Evolutionary conservation across 441 rosid genomes (phyloP).

Genomic region (Euphorbia schlechtendalii): DNA sequence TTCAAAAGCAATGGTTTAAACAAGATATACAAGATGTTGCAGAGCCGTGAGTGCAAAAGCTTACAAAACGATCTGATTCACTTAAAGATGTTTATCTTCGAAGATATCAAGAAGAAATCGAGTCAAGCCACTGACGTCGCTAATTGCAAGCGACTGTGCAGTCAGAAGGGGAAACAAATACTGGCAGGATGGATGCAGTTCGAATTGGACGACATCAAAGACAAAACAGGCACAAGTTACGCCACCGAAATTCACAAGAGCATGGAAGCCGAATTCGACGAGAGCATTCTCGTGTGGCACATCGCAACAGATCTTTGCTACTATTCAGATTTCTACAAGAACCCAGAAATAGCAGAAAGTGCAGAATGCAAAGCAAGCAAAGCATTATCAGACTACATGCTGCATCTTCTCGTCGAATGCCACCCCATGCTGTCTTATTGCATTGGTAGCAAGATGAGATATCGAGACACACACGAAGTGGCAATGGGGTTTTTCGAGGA

Average conservation of each 20-base stretch:
- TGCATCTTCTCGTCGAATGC: conserved; percentile 23
- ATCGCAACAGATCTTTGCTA: conserved; percentile 40
- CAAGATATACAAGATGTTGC: not conserved
- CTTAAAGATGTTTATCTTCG: conserved; percentile 2
- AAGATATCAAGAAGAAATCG: not conserved
- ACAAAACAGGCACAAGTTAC: not conserved
- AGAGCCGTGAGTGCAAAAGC: not conserved
- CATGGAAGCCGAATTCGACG: conserved; percentile 23
- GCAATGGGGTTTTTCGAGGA: conserved; percentile 19
- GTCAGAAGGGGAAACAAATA: conserved; percentile 1
- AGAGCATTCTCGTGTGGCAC: conserved; percentile 33
- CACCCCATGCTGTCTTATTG: conserved; percentile 31
- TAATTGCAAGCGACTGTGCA: not conserved
- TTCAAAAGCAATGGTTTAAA: not conserved
- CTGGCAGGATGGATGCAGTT: not conserved
- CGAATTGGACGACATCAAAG: conserved; percentile 5
- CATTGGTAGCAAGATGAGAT: conserved; percentile 24
- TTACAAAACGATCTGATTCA: not conserved
- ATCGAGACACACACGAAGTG: conserved; percentile 22
- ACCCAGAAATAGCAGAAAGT: not conserved
- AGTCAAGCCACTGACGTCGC: not conserved
- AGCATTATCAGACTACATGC: conserved; percentile 25
- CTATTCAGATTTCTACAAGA: not conserved
- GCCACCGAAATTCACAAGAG: conserved; percentile 9
- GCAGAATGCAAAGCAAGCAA: conserved; percentile 7